Evolutionary conservation across 1,284 basidiomycete genomes (phyloP).

Genomic region (Moesziomyces parantarcticus): DNA sequence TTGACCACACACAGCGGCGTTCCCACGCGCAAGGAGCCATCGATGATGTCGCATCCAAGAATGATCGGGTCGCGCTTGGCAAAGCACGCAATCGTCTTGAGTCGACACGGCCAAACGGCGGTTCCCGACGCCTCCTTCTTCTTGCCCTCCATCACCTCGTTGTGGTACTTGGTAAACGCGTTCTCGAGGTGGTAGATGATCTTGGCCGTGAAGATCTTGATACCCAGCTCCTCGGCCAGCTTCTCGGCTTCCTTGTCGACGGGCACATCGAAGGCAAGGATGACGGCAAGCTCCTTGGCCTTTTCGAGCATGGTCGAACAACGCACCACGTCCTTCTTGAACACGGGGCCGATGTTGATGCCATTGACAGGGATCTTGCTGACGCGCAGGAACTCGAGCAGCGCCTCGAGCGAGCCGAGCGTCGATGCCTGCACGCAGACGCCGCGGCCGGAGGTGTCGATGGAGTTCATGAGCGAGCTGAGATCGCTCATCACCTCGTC

Average conservation of each 20-base stretch:
- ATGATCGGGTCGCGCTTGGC: slow-evolving; percentile 97
- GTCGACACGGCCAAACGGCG: slow-evolving; percentile 95
- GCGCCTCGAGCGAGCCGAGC: slow-evolving; percentile 93
- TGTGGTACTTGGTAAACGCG: slow-evolving; percentile 95
- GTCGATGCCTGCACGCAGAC: slow-evolving; percentile 99
- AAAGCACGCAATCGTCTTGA: slow-evolving; percentile 92
- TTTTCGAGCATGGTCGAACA: slow-evolving; percentile 94
- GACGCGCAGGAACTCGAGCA: slow-evolving; percentile 92
- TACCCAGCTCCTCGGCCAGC: slow-evolving; percentile 90
- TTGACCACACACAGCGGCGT: slow-evolving; percentile 96
- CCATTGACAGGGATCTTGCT: slow-evolving; percentile 90
- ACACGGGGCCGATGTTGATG: slow-evolving; percentile 97
- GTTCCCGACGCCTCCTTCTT: slow-evolving; percentile 89
- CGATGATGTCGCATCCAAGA: slow-evolving; percentile 94
- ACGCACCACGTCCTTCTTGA: slow-evolving; percentile 95
- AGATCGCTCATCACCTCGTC: slow-evolving; percentile 98
- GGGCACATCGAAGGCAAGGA: slow-evolving; percentile 95
- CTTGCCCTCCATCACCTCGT: slow-evolving; percentile 91
- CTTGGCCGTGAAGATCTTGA: slow-evolving; percentile 94
- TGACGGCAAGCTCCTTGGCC: slow-evolving; percentile 92
- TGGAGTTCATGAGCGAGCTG: slow-evolving; percentile 86
- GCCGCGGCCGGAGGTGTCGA: slow-evolving; percentile 93
- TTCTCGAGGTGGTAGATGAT: slow-evolving; percentile 99
- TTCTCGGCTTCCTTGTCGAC: slow-evolving; percentile 90
- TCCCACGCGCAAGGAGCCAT: slow-evolving; percentile 87